A percentile compares a stretch with the other conserved stretches of the same genome.
phyloP scores from a whole-genome alignment of 768 basidiomycete species.

The Leccinum pellstonianum region DNA sequence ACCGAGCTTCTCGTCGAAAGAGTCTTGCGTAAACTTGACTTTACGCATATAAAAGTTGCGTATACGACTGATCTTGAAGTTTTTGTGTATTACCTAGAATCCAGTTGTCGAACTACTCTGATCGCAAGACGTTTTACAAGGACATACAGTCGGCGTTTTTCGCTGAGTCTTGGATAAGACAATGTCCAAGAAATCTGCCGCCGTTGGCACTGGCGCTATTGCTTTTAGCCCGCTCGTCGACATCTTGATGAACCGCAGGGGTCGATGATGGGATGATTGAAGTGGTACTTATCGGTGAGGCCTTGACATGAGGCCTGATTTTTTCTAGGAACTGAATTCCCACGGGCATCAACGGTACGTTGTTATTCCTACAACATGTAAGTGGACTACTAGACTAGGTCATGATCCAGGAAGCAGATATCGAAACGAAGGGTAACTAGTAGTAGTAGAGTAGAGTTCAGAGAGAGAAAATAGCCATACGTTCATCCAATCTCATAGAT shows the following conservation, averaged over 20 bases:
- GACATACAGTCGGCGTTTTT: constrained; percentile 87
- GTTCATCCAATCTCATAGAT: constrained; percentile 16
- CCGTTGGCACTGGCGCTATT: constrained; percentile 98
- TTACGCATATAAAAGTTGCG: constrained; percentile 99
- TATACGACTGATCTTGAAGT: constrained; percentile 99
- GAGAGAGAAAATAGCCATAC: constrained; percentile 4
- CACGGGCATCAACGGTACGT: constrained; percentile 5
- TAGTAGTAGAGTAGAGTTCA: constrained; percentile 19
- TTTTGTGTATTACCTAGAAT: constrained; percentile 92
- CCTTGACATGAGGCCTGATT: constrained; percentile 7
- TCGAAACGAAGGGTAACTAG: constrained; percentile 29
- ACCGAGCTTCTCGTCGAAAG: constrained; percentile 93
- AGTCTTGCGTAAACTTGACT: constrained; percentile 97
- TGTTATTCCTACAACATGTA: constrained; percentile 24
- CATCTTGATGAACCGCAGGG: constrained; percentile 36
- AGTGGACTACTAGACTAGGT: constrained; percentile 22
- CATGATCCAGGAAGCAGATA: constrained; percentile 25
- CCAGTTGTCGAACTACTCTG: not conserved
- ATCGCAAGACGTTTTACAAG: not conserved
- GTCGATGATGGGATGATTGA: constrained; percentile 3
- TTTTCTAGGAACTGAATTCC: constrained; percentile 11
- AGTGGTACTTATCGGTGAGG: not conserved
- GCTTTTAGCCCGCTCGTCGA: constrained; percentile 92
- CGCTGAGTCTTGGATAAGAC: constrained; percentile 92
- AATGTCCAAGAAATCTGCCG: constrained; percentile 91